Evolutionary conservation across 2,329 filamentous ascomycete species (phyloP).

Genomic region (Ceratocystis papillata): DNA sequence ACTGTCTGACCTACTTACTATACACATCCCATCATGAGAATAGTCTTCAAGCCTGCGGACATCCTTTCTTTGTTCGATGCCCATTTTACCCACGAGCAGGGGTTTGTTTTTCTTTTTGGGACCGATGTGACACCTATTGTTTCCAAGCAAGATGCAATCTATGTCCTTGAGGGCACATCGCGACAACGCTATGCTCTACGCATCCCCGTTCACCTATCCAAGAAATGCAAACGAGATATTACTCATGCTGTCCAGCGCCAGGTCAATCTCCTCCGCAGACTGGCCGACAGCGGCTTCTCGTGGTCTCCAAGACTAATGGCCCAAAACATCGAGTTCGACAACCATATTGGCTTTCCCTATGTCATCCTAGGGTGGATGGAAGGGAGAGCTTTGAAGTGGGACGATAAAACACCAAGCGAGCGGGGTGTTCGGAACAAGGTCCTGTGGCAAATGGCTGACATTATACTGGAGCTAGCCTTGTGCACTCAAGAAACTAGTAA

Average conservation of each 20-base stretch:
- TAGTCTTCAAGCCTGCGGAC: slow-evolving; percentile 22
- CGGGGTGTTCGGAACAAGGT: slow-evolving; percentile 15
- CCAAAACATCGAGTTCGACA: slow-evolving; percentile 15
- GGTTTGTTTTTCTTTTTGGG: slow-evolving; percentile 14
- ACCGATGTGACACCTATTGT: slow-evolving; percentile 8
- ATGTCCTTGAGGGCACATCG: slow-evolving; percentile 19
- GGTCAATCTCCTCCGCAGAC: slow-evolving; percentile 4
- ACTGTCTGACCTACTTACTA: background rate
- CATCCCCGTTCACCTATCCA: slow-evolving; percentile 9
- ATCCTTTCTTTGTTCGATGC: slow-evolving; percentile 8
- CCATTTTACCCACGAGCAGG: slow-evolving; percentile 15
- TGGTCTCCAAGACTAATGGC: slow-evolving; percentile 22
- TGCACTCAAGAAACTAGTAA: slow-evolving; percentile 24
- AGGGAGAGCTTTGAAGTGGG: slow-evolving; percentile 11
- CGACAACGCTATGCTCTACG: slow-evolving; percentile 18
- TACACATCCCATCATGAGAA: background rate
- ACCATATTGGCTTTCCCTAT: slow-evolving; percentile 20
- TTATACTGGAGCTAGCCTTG: slow-evolving; percentile 21
- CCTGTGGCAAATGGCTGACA: slow-evolving; percentile 22
- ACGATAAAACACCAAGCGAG: slow-evolving; percentile 12
- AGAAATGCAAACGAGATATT: background rate
- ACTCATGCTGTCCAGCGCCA: slow-evolving; percentile 3
- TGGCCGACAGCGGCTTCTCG: slow-evolving; percentile 21
- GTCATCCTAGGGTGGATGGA: slow-evolving; percentile 23
- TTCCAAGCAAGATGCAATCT: slow-evolving; percentile 12